Base-by-base conservation (phyloP, 164 flowering plant genomes). In the Aristolochia contorta region DNA sequence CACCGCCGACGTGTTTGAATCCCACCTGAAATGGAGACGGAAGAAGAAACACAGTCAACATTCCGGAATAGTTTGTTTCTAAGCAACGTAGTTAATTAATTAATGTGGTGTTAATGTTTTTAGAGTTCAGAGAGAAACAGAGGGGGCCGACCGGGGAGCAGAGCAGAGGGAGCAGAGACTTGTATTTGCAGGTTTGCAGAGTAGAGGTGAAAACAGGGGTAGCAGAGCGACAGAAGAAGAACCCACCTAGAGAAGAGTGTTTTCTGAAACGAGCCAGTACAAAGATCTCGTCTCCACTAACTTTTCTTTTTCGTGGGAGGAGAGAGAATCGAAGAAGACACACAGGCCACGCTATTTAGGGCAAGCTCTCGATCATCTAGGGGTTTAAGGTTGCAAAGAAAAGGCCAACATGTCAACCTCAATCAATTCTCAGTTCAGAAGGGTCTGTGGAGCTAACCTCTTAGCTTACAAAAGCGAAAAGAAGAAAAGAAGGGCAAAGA, bases 1-100 rank as follows among this genome's bases (percentile, higher is more conserved):
- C 0, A 74, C 70, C 2, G 67, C 74, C 0, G 78, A 74, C 21
- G 64, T 58, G 59, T 65, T 65, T 10, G 67, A 25, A 54, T 71
- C 63, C 78, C 78, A 74, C 71, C 78, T 74, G 59, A 4, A 10
- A 37, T 37, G 43, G 15, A 19, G 18, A 47, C 15, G 10, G 12
- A 60, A 57, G 24, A 27, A 55, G 13, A 16, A 3, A 3, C 19
- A n/a, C n/a, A n/a, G n/a, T n/a, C n/a, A n/a, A n/a, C n/a, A n/a
- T n/a, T n/a, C n/a, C n/a, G n/a, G n/a, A n/a, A n/a, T n/a, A n/a
- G n/a, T n/a, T n/a, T n/a, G n/a, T n/a, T n/a, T n/a, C n/a, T n/a
- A n/a, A n/a, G n/a, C n/a, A n/a, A n/a, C n/a, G n/a, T n/a, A n/a
- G n/a, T n/a, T 37, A 8, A 10, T 37, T 37, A 37, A 37, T 37